phyloP scores from a whole-genome alignment of 2,329 filamentous ascomycete species.

The Ascochyta koolunga region DNA sequence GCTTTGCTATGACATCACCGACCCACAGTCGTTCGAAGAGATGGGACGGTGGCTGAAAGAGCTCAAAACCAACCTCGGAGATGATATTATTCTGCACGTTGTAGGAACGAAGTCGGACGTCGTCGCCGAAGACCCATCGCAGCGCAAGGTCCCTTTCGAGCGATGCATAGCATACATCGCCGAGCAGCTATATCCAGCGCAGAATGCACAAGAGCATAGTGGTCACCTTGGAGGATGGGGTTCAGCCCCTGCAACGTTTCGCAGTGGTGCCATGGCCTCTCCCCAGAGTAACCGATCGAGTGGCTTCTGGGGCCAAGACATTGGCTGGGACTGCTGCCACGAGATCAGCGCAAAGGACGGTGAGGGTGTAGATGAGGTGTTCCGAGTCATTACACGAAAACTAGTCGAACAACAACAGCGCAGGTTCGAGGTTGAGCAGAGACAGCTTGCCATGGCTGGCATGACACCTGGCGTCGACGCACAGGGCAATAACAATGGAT shows the following conservation, averaged over 20 bases:
- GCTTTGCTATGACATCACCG: conserved; percentile 92
- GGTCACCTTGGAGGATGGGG: conserved; percentile 34
- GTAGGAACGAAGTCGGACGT: conserved; percentile 83
- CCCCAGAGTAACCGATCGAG: conserved; percentile 63
- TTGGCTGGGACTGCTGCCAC: conserved; percentile 96
- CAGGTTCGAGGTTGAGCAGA: conserved; percentile 58
- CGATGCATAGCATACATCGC: conserved; percentile 94
- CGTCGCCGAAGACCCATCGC: conserved; percentile 79
- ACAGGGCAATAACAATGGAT: conserved; percentile 46
- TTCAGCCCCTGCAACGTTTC: conserved; percentile 45
- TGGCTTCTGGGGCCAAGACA: conserved; percentile 88
- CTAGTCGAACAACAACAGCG: conserved; percentile 73
- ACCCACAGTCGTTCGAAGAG: conserved; percentile 82
- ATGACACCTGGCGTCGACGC: conserved; percentile 52
- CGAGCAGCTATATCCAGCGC: conserved; percentile 82
- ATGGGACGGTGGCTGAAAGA: conserved; percentile 93
- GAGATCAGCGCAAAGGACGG: conserved; percentile 94
- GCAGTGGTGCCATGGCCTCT: conserved; percentile 51
- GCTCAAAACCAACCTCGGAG: conserved; percentile 75
- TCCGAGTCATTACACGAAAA: conserved; percentile 87
- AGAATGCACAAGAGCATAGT: conserved; percentile 23
- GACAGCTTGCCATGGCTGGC: conserved; percentile 51
- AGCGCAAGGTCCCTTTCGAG: conserved; percentile 88
- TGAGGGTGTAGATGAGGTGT: conserved; percentile 96
- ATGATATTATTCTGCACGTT: conserved; percentile 87